Base-by-base conservation (phyloP, 78 protist genomes). In the Dictyostelium intermedium region DNA sequence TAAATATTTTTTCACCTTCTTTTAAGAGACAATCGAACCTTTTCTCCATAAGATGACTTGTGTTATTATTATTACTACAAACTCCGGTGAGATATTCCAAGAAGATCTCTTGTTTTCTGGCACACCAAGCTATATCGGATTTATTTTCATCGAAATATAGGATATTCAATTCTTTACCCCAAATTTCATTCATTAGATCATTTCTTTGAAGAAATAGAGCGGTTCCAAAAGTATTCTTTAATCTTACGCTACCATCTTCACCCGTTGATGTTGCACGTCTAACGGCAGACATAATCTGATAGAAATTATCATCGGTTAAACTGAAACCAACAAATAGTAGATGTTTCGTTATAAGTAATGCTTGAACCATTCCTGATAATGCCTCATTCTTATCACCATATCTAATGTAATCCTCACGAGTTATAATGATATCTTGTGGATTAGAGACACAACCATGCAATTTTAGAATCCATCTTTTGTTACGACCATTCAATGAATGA, bases 271-370 rank as follows among this genome's bases (percentile, higher is more conserved):
- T 87, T 9, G 70, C 93, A 23, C 25, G 16, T 45, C 79, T 87
- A 10, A 87, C 93, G 3, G 85, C 85, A 25, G 87, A 89, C 94
- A 89, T 89, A 13, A 89, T 81, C 30, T 89, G 50, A 50, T 83
- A 91, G n/a, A 96, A 96, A 82, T 96, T 96, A 34, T 86, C 96
- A 86, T 96, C 98, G 0, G 81, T 60, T 23, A 96, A 56, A 61
- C 96, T 87, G 72, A 96, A 96, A 3, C 98, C 98, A 34, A 92
- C 95, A 53, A 96, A 96, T 18, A 95, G 60, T 37, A 96, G 25
- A 73, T 95, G 97, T 79, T 95, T 84, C 27, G 98, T 96, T 34
- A 96, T 76, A 1, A 96, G 47, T 20, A 84, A 81, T 13, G 92
- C 41, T 72, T 96, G 97, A 25, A 95, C 87, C 18, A 96, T 91